Evolutionary conservation across 768 basidiomycete genomes (phyloP).

Genomic region (Tephrocybe sp.): DNA sequence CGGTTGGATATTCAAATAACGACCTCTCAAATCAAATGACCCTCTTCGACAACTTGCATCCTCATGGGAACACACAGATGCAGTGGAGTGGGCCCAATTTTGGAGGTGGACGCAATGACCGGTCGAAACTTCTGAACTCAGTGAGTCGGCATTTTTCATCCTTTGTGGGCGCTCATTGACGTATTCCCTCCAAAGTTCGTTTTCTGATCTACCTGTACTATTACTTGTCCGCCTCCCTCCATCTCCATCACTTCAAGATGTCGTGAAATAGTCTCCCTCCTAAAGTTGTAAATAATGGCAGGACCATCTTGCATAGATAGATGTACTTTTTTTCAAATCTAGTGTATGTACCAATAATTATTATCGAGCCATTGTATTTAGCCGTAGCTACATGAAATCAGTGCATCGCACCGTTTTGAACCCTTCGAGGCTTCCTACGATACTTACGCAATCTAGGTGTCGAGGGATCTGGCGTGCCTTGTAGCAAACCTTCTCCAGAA

Average conservation of each 20-base stretch:
- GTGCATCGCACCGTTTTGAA: not conserved
- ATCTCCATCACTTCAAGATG: not conserved
- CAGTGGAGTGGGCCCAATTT: conserved; percentile 28
- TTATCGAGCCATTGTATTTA: conserved; percentile 7
- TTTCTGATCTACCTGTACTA: conserved; percentile 11
- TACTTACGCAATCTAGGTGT: not conserved
- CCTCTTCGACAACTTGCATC: conserved; percentile 27
- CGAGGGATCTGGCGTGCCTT: not conserved
- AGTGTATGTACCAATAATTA: conserved; percentile 11
- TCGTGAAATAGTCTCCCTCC: not conserved
- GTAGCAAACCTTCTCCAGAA: not conserved
- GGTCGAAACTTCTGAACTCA: conserved; percentile 30
- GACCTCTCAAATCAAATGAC: conserved; percentile 32
- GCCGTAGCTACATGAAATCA: conserved; percentile 5
- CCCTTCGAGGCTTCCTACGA: not conserved
- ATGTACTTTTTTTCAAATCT: conserved; percentile 11
- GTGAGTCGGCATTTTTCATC: conserved; percentile 27
- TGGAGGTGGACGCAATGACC: conserved; percentile 27
- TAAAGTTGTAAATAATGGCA: conserved; percentile 12
- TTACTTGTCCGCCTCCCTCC: not conserved
- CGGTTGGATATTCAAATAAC: conserved; percentile 25
- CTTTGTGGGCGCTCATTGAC: not conserved
- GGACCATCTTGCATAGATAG: conserved; percentile 16
- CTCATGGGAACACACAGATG: conserved; percentile 28
- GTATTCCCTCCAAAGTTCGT: conserved; percentile 17